phyloP scores from a whole-genome alignment of 2,329 filamentous ascomycete genomes.

The Cladophialophora chaetospira region DNA sequence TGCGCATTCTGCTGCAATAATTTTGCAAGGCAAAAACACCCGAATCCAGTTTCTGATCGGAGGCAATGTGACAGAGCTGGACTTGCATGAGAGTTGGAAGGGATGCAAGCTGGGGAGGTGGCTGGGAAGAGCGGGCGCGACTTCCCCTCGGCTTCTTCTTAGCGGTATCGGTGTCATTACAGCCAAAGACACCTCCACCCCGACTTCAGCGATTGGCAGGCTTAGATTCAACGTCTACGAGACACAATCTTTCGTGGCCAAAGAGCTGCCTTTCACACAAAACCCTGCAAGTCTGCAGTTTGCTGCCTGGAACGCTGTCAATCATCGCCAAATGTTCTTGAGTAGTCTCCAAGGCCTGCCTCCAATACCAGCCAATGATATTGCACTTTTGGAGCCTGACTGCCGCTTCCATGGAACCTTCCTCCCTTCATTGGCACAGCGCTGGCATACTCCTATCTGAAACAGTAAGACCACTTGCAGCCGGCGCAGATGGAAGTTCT shows the following conservation, averaged over 20 bases:
- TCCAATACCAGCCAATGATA: neutral
- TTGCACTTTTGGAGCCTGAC: too few relatives aligned
- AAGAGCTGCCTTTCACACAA: neutral
- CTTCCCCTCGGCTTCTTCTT: too few relatives aligned
- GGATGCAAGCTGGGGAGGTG: neutral
- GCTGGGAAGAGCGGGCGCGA: too few relatives aligned
- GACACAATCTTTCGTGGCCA: neutral
- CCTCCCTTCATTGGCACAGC: too few relatives aligned
- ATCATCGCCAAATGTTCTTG: neutral
- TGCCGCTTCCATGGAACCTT: too few relatives aligned
- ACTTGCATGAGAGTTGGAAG: neutral
- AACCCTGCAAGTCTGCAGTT: neutral
- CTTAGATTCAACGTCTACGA: neutral
- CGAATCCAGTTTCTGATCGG: too few relatives aligned
- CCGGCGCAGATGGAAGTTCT: too few relatives aligned
- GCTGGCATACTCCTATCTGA: too few relatives aligned
- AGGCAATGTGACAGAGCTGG: too few relatives aligned
- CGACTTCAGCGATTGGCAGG: neutral
- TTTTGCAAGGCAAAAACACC: too few relatives aligned
- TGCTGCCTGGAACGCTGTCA: neutral
- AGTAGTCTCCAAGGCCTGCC: neutral
- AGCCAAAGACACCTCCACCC: neutral
- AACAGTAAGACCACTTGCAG: too few relatives aligned
- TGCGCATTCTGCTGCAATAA: too few relatives aligned
- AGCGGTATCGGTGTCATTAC: neutral